Percentiles rank a stretch among this genome's conserved stretches.
Evolutionary conservation across 2,329 filamentous ascomycete genomes (phyloP).

Genomic region (Aspergillus niger): DNA sequence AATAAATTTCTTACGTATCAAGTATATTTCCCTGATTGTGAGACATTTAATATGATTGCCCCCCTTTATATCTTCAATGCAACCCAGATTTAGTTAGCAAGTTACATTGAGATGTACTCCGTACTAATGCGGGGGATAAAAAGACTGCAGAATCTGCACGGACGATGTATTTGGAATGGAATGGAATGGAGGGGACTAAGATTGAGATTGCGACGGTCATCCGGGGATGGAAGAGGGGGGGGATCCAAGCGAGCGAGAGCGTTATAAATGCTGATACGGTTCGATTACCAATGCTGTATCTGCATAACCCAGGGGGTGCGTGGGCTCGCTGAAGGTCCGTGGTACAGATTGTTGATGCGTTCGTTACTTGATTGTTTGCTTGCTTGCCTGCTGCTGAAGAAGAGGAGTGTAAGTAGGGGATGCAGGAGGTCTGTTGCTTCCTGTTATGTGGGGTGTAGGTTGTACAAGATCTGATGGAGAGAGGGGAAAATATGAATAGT

Average conservation of each 20-base stretch:
- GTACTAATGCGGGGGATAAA: not conserved
- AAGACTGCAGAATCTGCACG: conserved; percentile 23
- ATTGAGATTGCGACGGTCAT: not conserved
- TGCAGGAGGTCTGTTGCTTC: conserved; percentile 24
- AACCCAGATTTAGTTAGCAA: no score
- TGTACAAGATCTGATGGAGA: conserved; percentile 40
- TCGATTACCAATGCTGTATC: conserved; percentile 35
- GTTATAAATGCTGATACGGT: conserved; percentile 35
- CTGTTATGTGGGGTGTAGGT: conserved; percentile 36
- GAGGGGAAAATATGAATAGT: conserved; percentile 27
- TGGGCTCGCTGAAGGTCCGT: conserved; percentile 28
- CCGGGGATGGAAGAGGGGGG: conserved; percentile 14
- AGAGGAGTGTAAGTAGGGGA: conserved; percentile 21
- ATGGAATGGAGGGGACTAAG: not conserved
- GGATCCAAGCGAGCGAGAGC: conserved; percentile 19
- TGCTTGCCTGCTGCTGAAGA: not conserved
- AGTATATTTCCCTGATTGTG: no score
- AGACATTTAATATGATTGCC: no score
- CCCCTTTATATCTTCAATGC: no score
- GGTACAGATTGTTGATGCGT: conserved; percentile 30
- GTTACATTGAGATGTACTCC: no score
- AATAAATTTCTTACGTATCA: no score
- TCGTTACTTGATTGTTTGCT: conserved; percentile 26
- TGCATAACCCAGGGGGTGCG: not conserved
- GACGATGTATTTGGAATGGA: conserved; percentile 25